Conservation (phyloP, 1,139 yeast species). For the Kluyveromyces marxianus region DNA sequence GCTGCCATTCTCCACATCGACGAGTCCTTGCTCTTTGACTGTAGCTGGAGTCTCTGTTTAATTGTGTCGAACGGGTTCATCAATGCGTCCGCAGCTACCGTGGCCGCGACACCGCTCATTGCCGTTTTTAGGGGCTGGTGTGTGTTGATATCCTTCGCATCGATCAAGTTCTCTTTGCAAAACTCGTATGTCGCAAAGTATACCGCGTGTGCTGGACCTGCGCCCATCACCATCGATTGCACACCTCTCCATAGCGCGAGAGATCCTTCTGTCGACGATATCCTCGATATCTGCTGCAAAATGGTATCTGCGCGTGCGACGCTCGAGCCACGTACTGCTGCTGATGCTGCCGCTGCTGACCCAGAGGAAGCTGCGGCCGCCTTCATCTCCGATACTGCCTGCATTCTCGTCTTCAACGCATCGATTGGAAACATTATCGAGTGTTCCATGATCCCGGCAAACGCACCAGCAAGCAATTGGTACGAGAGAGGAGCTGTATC, state of each 20-base stretch:
- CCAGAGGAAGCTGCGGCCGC: background rate
- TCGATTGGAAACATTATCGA: constrained; percentile 96
- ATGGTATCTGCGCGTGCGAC: constrained; percentile 29
- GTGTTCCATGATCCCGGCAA: constrained; percentile 98
- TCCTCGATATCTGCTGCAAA: constrained; percentile 54
- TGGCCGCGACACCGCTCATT: constrained; percentile 88
- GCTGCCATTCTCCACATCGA: constrained; percentile 33
- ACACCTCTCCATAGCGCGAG: constrained; percentile 91
- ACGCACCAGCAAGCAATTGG: constrained; percentile 87
- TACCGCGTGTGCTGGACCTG: constrained; percentile 99
- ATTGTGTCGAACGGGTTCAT: constrained; percentile 98
- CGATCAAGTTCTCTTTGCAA: constrained; percentile 41
- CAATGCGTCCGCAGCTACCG: constrained; percentile 85
- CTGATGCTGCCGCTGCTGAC: constrained; percentile 12
- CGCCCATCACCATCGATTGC: constrained; percentile 86
- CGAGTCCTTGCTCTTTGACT: constrained; percentile 23
- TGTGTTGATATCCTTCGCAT: constrained; percentile 26
- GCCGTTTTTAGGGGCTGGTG: constrained; percentile 69
- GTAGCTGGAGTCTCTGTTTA: constrained; percentile 76
- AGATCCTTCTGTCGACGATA: constrained; percentile 86
- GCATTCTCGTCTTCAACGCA: constrained; percentile 94
- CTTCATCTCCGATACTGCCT: constrained; percentile 37
- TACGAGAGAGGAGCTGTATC: constrained; percentile 77
- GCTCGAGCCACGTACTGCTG: constrained; percentile 29
- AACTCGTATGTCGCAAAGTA: constrained; percentile 94